Conservation (phyloP, 169 alveolate genomes). For the Cryptosporidium ubiquitum region DNA sequence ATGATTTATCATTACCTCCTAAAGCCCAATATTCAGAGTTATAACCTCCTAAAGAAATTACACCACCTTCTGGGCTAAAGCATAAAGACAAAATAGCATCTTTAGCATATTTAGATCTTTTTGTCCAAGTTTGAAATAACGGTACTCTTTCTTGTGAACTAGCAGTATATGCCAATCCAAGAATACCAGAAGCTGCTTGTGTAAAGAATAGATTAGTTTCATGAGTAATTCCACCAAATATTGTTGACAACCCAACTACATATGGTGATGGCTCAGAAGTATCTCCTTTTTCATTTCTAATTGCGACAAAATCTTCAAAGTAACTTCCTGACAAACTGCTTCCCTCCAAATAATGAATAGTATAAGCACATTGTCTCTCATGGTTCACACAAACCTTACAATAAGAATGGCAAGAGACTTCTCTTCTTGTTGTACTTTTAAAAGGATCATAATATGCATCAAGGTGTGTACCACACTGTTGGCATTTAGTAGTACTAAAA, state of each 20-base stretch:
- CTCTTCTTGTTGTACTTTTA: constrained; percentile 49
- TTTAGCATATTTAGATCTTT: constrained; percentile 40
- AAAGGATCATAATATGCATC: constrained; percentile 69
- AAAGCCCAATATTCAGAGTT: constrained; percentile 65
- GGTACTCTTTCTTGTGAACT: constrained; percentile 72
- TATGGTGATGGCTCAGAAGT: constrained; percentile 42
- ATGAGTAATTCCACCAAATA: constrained; percentile 69
- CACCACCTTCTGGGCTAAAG: constrained; percentile 72
- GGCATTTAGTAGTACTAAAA: constrained; percentile 54
- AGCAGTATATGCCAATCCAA: constrained; percentile 68
- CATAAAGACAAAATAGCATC: constrained; percentile 61
- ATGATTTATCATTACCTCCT: constrained; percentile 17
- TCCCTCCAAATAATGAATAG: constrained; percentile 63
- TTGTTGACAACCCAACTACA: constrained; percentile 59
- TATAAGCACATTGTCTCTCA: constrained; percentile 57
- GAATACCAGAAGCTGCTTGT: constrained; percentile 74
- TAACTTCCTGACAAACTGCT: constrained; percentile 69
- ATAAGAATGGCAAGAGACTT: constrained; percentile 58
- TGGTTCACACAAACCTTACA: constrained; percentile 59
- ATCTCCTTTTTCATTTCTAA: constrained; percentile 60
- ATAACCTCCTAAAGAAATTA: constrained; percentile 67
- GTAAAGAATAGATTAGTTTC: constrained; percentile 60
- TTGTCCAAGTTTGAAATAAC: constrained; percentile 59
- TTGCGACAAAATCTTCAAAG: constrained; percentile 59
- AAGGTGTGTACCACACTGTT: constrained; percentile 69